These are phyloP conservation scores for Boletellus emodensis DNA, from an alignment of 768 basidiomycete species.

Conservation along the genomic window DNA sequence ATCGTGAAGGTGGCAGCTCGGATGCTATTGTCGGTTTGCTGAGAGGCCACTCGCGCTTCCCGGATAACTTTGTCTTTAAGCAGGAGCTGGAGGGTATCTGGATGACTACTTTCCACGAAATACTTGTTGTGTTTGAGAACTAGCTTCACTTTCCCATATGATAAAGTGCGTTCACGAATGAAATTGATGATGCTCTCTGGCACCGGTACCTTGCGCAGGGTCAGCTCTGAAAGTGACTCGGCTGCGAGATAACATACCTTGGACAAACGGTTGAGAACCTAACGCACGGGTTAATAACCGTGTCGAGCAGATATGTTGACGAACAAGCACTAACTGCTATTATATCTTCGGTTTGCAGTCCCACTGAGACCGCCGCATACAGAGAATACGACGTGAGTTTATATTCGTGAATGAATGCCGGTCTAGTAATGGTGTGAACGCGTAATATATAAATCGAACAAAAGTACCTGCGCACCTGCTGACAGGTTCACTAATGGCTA, in stretches of 20 bases:
- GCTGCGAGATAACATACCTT: conserved; percentile 41
- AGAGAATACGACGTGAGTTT: conserved; percentile 97
- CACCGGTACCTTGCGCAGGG: conserved; percentile 70
- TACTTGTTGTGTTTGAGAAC: conserved; percentile 98
- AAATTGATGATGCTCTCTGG: conserved; percentile 81
- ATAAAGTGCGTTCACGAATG: conserved; percentile 90
- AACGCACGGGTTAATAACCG: conserved; percentile 32
- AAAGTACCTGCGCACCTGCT: conserved; percentile 69
- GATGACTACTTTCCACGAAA: conserved; percentile 93
- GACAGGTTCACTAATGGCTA: conserved; percentile 97
- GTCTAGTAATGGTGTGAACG: conserved; percentile 47
- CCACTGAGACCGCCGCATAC: conserved; percentile 98
- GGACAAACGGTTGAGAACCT: conserved; percentile 79
- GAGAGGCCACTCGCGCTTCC: conserved; percentile 74
- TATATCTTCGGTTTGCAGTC: conserved; percentile 95
- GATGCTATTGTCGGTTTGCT: conserved; percentile 67
- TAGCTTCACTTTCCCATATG: conserved; percentile 97
- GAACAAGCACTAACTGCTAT: conserved; percentile 71
- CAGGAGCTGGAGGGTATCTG: conserved; percentile 84
- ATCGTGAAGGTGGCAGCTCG: conserved; percentile 75
- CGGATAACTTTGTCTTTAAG: conserved; percentile 84
- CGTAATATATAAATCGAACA: conserved; percentile 27
- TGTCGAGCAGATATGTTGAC: conserved; percentile 16
- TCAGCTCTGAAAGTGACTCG: conserved; percentile 6
- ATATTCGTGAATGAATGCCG: conserved; percentile 98